Evolutionary conservation across 2,329 filamentous ascomycete genomes (phyloP).

Genomic region (Aureobasidium leucospermi): DNA sequence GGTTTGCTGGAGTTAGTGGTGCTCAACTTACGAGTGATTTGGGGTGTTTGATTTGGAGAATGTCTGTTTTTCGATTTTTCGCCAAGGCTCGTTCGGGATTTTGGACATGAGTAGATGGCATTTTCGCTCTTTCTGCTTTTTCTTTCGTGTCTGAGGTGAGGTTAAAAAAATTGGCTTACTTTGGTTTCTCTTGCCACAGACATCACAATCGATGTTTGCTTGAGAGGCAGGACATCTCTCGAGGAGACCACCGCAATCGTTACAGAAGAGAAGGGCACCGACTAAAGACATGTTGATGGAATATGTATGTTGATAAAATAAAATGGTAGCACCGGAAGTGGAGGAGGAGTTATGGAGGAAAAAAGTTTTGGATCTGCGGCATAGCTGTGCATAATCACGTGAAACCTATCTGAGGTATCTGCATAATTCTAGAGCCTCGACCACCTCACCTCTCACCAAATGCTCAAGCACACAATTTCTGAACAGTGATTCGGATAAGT

Average conservation of each 20-base stretch:
- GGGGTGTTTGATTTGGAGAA: not conserved
- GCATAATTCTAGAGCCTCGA: not conserved
- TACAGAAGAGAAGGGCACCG: constrained; percentile 88
- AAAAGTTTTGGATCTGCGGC: not conserved
- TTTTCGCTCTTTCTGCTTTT: not conserved
- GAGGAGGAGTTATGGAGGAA: constrained; percentile 1
- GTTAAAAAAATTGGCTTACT: constrained; percentile 42
- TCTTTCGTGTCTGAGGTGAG: not conserved
- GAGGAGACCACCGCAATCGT: constrained; percentile 82
- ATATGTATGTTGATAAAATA: not conserved
- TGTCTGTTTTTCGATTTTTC: not conserved
- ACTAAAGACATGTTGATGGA: constrained; percentile 70
- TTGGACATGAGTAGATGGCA: constrained; percentile 1
- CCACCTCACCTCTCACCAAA: not conserved
- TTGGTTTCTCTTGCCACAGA: constrained; percentile 79
- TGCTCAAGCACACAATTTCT: too few species aligned
- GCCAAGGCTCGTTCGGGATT: not conserved
- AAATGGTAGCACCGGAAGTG: not conserved
- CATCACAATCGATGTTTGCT: constrained; percentile 75
- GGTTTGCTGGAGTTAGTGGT: constrained; percentile 17
- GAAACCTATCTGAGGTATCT: not conserved
- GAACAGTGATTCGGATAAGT: not conserved
- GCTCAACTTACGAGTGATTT: not conserved
- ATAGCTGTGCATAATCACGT: constrained; percentile 3
- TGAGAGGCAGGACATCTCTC: constrained; percentile 70